A percentile compares a stretch with the other conserved stretches of the same genome.
Conservation (phyloP, 805 yeast genomes). For the Cyberlindnera euphorbiae region DNA sequence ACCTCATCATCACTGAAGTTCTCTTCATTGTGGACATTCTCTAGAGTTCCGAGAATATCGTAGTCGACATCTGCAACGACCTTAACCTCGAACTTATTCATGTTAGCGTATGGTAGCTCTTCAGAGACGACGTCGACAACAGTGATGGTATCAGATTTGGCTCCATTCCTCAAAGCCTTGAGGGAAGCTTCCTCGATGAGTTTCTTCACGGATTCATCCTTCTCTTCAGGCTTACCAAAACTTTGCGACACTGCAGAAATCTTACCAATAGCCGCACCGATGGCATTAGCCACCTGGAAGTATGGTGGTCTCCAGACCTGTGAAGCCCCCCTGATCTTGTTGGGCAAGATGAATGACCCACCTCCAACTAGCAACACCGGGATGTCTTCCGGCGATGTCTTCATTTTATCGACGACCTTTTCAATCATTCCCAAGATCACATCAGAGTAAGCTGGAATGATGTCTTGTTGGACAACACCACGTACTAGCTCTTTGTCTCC, state of each 20-base stretch:
- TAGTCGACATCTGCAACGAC: slow-evolving; percentile 43
- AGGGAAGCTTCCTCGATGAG: slow-evolving; percentile 22
- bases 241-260: slow-evolving; percentile 28
- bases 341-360: slow-evolving; percentile 43
- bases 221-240: slow-evolving; percentile 20
- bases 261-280: slow-evolving; percentile 48
- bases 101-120: slow-evolving; percentile 31
- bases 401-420: slow-evolving; percentile 38
- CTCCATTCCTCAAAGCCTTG: slow-evolving; percentile 26
- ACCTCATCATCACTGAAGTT: background rate
- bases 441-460: slow-evolving; percentile 16
- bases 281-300: slow-evolving; percentile 45
- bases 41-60: slow-evolving; percentile 16
- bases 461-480: slow-evolving; percentile 15
- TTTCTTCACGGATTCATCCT: slow-evolving; percentile 18
- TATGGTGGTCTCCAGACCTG: slow-evolving; percentile 39
- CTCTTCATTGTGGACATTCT: slow-evolving; percentile 1
- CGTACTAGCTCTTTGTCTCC: slow-evolving; percentile 29
- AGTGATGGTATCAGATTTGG: slow-evolving; percentile 19
- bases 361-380: slow-evolving; percentile 47
- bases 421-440: slow-evolving; percentile 23
- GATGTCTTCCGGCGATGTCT: slow-evolving; percentile 37
- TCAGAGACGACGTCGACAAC: slow-evolving; percentile 27
- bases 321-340: slow-evolving; percentile 36
- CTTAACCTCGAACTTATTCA: slow-evolving; percentile 33